phyloP scores from a whole-genome alignment of 2,329 filamentous ascomycete genomes.

The Cladophialophora psammophila region DNA sequence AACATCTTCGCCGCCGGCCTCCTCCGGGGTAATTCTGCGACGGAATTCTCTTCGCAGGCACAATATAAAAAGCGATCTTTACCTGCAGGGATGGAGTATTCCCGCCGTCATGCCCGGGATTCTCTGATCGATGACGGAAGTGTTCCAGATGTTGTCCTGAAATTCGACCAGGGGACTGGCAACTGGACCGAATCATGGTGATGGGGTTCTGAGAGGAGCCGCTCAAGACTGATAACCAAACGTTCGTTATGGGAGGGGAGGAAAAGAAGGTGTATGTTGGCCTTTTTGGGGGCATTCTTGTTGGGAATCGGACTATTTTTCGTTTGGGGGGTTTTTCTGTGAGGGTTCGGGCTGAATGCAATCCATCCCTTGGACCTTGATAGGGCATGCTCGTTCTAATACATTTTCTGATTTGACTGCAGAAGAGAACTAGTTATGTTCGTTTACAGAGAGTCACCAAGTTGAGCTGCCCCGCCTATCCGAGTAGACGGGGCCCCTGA shows the following conservation, averaged over 20 bases:
- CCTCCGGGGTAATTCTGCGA: constrained; percentile 13
- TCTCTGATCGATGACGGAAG: constrained; percentile 9
- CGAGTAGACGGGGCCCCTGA: no score
- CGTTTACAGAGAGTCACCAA: no score
- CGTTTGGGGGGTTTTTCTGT: background rate
- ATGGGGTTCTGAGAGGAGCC: background rate
- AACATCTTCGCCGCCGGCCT: constrained; percentile 21
- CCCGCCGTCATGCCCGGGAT: constrained; percentile 20
- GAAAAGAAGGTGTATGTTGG: background rate
- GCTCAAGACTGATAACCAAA: background rate
- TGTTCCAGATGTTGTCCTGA: background rate
- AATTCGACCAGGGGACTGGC: background rate
- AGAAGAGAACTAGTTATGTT: background rate
- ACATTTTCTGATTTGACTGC: constrained; percentile 17
- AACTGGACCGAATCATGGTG: background rate
- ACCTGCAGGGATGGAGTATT: background rate
- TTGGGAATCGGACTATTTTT: background rate
- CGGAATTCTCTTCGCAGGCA: background rate
- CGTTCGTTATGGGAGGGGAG: background rate
- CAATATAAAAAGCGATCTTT: constrained; percentile 29
- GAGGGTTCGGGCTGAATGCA: background rate
- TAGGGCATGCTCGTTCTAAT: constrained; percentile 9
- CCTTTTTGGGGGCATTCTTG: background rate
- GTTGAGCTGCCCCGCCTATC: no score
- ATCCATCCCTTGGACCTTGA: background rate